Conservation (phyloP, 2,329 filamentous ascomycete genomes). For the Falciphora oryzae region DNA sequence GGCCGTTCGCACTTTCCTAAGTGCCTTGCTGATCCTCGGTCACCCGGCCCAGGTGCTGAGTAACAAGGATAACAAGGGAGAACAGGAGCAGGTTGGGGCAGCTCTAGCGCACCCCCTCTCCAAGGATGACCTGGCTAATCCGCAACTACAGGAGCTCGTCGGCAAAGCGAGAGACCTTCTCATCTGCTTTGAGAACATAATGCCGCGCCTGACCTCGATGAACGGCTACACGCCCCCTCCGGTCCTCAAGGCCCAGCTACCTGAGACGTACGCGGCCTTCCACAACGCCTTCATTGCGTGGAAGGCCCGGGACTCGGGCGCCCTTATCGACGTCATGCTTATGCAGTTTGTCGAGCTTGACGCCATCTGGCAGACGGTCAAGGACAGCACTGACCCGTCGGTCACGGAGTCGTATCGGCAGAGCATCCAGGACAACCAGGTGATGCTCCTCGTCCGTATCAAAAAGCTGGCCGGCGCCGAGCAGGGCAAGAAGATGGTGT, state of each 20-base stretch:
- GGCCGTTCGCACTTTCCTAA: slow-evolving; percentile 68
- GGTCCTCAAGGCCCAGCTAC: slow-evolving; percentile 55
- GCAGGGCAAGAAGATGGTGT: slow-evolving; percentile 65
- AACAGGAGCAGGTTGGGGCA: slow-evolving; percentile 51
- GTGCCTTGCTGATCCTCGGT: slow-evolving; percentile 72
- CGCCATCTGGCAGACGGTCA: slow-evolving; percentile 77
- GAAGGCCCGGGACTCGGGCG: slow-evolving; percentile 75
- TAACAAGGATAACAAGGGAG: slow-evolving; percentile 54
- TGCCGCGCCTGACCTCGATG: slow-evolving; percentile 57
- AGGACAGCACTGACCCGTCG: slow-evolving; percentile 66
- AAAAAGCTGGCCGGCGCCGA: slow-evolving; percentile 70
- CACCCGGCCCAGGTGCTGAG: slow-evolving; percentile 74
- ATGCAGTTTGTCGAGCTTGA: slow-evolving; percentile 80
- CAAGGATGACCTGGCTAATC: slow-evolving; percentile 52
- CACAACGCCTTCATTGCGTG: slow-evolving; percentile 76
- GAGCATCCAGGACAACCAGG: slow-evolving; percentile 75
- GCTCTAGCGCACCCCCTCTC: slow-evolving; percentile 37
- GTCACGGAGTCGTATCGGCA: slow-evolving; percentile 72
- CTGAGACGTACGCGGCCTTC: slow-evolving; percentile 67
- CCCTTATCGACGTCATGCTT: slow-evolving; percentile 79
- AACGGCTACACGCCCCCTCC: slow-evolving; percentile 64
- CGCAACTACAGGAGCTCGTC: slow-evolving; percentile 64
- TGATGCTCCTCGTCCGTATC: slow-evolving; percentile 73
- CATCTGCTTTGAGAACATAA: slow-evolving; percentile 69
- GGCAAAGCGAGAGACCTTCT: slow-evolving; percentile 72